Evolutionary conservation across 2,329 filamentous ascomycete species (phyloP).

Genomic region (Neonectria neomacrospora): DNA sequence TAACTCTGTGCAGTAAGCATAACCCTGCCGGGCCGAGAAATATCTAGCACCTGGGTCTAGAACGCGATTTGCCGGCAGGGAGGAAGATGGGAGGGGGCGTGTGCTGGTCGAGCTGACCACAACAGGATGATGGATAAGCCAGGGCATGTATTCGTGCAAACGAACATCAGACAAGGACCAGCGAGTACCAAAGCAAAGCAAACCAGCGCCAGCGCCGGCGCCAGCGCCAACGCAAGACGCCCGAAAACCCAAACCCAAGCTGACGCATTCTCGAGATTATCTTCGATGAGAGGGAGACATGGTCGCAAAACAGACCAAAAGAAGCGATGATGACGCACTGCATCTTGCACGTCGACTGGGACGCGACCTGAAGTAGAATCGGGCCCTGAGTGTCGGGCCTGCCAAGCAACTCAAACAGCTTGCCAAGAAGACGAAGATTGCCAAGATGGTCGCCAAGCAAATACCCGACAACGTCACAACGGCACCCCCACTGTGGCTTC

Average conservation of each 20-base stretch:
- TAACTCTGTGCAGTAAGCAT: not conserved
- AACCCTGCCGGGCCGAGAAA: not conserved
- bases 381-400: conserved; percentile 3
- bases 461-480: conserved; percentile 7
- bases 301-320: not conserved
- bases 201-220: not conserved
- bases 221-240: not conserved
- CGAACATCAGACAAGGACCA: not conserved
- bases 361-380: conserved; percentile 1
- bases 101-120: not conserved
- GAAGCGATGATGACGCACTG: not conserved
- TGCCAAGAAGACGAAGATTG: not conserved
- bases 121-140: not conserved
- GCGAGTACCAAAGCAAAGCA: not conserved
- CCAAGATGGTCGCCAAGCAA: conserved; percentile 15
- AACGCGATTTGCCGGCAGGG: conserved; percentile 5
- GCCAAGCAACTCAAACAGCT: conserved; percentile 5
- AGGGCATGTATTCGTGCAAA: not conserved
- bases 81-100: not conserved
- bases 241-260: too few relatives aligned
- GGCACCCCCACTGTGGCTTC: conserved; percentile 3
- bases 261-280: too few relatives aligned
- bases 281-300: not conserved
- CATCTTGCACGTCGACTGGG: not conserved
- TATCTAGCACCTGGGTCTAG: not conserved